Conservation (phyloP, 2,329 filamentous ascomycete species). For the Paracorniculantispora psalliotae region DNA sequence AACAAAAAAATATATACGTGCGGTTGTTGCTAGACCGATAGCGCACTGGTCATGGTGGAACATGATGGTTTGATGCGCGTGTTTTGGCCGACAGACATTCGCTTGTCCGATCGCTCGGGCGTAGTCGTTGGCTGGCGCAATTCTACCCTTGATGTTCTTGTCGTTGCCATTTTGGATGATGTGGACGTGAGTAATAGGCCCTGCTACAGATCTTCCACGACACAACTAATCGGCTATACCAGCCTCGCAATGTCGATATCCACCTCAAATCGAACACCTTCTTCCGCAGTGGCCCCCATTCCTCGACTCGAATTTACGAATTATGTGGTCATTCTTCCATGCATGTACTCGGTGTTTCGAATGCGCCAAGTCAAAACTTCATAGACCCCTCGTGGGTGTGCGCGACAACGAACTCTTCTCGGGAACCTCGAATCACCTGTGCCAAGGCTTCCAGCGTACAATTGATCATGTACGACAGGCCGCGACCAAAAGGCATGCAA, state of each 20-base stretch:
- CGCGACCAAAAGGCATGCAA: constrained; percentile 84
- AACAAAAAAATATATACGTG: constrained; percentile 18
- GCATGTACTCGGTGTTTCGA: constrained; percentile 81
- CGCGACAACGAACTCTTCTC: constrained; percentile 48
- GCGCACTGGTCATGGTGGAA: constrained; percentile 56
- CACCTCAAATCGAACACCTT: constrained; percentile 80
- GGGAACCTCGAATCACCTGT: constrained; percentile 69
- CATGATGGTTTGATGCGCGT: constrained; percentile 92
- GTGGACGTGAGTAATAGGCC: constrained; percentile 63
- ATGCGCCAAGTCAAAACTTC: constrained; percentile 48
- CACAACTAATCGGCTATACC: constrained; percentile 22
- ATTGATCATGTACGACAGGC: constrained; percentile 82
- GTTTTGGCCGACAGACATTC: constrained; percentile 93
- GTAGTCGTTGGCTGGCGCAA: constrained; percentile 96
- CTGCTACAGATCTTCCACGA: no score
- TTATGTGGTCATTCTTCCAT: constrained; percentile 79
- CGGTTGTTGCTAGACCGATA: neutral
- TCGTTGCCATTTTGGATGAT: constrained; percentile 83
- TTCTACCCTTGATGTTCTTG: constrained; percentile 83
- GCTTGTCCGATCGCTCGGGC: constrained; percentile 65
- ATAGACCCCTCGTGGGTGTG: constrained; percentile 66
- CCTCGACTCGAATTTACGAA: constrained; percentile 73
- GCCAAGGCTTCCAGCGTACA: constrained; percentile 71
- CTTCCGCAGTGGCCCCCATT: constrained; percentile 75
- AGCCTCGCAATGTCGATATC: constrained; percentile 78